Base-by-base conservation (phyloP, 1,284 basidiomycete genomes). In the Marasmius oreades region DNA sequence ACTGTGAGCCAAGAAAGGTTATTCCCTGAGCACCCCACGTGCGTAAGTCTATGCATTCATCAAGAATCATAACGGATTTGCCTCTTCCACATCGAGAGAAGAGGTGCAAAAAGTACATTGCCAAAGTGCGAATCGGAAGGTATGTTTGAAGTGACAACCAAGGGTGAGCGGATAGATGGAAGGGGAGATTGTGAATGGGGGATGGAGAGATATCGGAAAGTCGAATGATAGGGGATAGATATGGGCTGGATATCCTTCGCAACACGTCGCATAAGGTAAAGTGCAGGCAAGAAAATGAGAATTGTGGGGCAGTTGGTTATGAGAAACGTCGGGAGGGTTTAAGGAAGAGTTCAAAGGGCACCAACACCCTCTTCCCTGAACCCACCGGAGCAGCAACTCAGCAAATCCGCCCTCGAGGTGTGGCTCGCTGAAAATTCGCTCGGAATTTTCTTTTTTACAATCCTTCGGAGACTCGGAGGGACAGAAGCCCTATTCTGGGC, bases 351-450 rank as follows among this genome's bases (percentile, higher is more conserved):
- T 42, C 39, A 20, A 18, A 42, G 39, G 28, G 16, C 16, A 7
- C 16, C 16, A 37, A 20, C 16, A 42, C 8, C 14, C 39, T 14
- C 8, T 42, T 7, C 39, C 39, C 20, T 42, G 39, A 7, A 20
- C 18, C 24, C 47, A 14, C 28, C n/a, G 11, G n/a, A 31, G 5
- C 28, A 31, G 28, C 47, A 18, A 10, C n/a, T 31, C 24, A 16
- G 31, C 24, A 50, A 50, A 12, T 50, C 47, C 14, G 47, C 47
- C 53, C 45, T 44, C 26, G 44, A 23, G 44, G 43, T 51, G 44
- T 52, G 44, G 54, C 50, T 36, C 28, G 11, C 45, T 54, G 23
- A 24, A 56, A 56, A 59, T 59, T 59, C 58, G 12, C 55, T 52
- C n/a, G 58, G 58, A 59, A 56, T 56, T 51, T 56, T 50, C 26